phyloP scores from a whole-genome alignment of 2,329 filamentous ascomycete species.

The Dendryphion nanum region DNA sequence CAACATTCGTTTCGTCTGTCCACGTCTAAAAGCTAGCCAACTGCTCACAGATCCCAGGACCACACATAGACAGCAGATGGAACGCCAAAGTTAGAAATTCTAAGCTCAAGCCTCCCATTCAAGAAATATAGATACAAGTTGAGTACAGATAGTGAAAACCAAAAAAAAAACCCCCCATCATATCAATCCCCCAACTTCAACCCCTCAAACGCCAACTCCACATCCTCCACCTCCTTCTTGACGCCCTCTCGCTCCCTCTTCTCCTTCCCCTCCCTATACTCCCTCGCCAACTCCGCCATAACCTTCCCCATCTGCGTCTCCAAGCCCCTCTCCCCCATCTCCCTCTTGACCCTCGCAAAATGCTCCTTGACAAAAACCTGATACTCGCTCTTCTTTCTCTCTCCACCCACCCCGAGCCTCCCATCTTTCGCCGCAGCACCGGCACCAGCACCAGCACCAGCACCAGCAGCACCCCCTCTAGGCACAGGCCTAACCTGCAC shows the following conservation, averaged over 20 bases:
- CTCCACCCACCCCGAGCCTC: constrained; percentile 4
- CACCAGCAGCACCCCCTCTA: constrained; percentile 41
- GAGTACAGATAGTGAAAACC: too few species aligned
- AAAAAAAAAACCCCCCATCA: not conserved
- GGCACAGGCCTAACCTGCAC: constrained; percentile 79
- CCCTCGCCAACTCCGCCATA: constrained; percentile 65
- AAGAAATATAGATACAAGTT: too few species aligned
- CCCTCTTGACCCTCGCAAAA: constrained; percentile 52
- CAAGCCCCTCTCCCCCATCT: constrained; percentile 51
- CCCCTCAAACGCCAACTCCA: constrained; percentile 20
- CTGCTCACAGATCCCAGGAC: too few species aligned
- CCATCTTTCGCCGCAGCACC: constrained; percentile 2
- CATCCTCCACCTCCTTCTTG: constrained; percentile 7
- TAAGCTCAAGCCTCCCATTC: too few species aligned
- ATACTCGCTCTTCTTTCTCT: constrained; percentile 48
- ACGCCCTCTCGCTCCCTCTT: constrained; percentile 7
- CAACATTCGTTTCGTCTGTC: too few species aligned
- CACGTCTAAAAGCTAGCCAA: too few species aligned
- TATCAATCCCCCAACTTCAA: constrained; percentile 16
- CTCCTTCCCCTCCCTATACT: constrained; percentile 56
- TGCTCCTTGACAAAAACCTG: constrained; percentile 65
- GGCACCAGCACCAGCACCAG: constrained; percentile 51
- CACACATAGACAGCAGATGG: too few species aligned
- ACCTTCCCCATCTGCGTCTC: constrained; percentile 57
- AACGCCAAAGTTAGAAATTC: too few species aligned